Percentiles rank a stretch among this genome's conserved stretches.
These are phyloP conservation scores for Clitopilus hobsonii DNA, from an alignment of 768 basidiomycete genomes.

Conservation along the genomic window DNA sequence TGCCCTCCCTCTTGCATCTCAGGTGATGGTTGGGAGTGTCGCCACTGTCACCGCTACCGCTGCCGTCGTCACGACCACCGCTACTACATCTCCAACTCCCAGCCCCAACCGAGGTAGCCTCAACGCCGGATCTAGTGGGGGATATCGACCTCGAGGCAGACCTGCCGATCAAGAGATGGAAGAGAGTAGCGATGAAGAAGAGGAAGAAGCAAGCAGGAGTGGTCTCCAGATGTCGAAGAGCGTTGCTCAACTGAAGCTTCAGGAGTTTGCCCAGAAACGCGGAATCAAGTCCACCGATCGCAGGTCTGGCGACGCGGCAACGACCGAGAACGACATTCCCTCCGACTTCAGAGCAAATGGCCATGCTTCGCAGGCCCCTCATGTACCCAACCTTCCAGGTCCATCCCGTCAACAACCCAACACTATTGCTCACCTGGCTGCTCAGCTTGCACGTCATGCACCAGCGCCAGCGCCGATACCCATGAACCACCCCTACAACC, in stretches of 20 bases:
- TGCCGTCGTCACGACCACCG: not conserved
- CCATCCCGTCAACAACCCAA: conserved; percentile 7
- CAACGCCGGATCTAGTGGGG: conserved; percentile 17
- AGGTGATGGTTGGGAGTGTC: conserved; percentile 27
- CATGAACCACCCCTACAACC: conserved; percentile 65
- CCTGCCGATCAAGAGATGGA: conserved; percentile 67
- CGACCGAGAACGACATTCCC: too few species aligned
- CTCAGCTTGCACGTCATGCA: conserved; percentile 8
- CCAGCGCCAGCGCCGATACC: conserved; percentile 50
- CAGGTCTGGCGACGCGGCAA: conserved; percentile 13
- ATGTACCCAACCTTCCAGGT: not conserved
- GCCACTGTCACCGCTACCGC: conserved; percentile 8
- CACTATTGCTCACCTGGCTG: conserved; percentile 5
- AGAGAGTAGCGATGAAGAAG: conserved; percentile 55
- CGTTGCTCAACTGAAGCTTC: conserved; percentile 64
- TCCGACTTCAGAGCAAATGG: conserved; percentile 3
- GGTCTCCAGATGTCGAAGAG: conserved; percentile 58
- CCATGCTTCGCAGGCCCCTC: not conserved
- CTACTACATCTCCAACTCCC: not conserved
- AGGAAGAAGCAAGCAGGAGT: conserved; percentile 33
- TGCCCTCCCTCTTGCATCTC: conserved; percentile 51
- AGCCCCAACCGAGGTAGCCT: conserved; percentile 7
- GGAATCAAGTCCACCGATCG: conserved; percentile 22
- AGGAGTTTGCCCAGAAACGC: conserved; percentile 48
- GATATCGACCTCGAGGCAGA: conserved; percentile 61